These are phyloP conservation scores for Dioscorea zingiberensis DNA, from an alignment of 106 monocot genomes.

Conservation along the genomic window DNA sequence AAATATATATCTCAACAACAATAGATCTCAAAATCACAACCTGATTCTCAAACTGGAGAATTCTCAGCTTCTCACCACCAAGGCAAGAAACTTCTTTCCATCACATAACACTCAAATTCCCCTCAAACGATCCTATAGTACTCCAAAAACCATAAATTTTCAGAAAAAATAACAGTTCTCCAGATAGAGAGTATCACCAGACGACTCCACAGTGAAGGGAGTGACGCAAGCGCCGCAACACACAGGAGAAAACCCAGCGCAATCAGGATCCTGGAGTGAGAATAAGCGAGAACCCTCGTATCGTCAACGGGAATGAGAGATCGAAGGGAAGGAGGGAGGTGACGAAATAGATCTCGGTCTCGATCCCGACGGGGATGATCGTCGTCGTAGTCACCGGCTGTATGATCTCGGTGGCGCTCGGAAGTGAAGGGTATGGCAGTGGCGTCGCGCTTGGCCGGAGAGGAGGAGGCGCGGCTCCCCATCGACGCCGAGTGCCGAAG, in stretches of 20 bases:
- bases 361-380: constrained; percentile 1
- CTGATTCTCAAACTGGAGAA: background rate
- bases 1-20: too few relatives aligned
- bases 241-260: constrained; percentile 25
- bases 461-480: constrained; percentile 20
- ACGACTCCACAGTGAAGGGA: constrained; percentile 58
- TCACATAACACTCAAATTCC: background rate
- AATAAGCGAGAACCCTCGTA: constrained; percentile 13
- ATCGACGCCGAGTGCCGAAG: constrained; percentile 46
- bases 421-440: constrained; percentile 16
- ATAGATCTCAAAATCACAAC: background rate
- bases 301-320: constrained; percentile 34
- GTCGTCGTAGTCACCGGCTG: background rate
- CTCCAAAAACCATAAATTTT: background rate
- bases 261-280: constrained; percentile 20
- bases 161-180: background rate
- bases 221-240: constrained; percentile 24
- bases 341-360: constrained; percentile 14
- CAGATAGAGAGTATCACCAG: constrained; percentile 44
- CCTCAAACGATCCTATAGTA: background rate
- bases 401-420: background rate
- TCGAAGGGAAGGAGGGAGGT: constrained; percentile 19
- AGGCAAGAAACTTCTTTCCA: too few relatives aligned
- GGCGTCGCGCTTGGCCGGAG: constrained; percentile 28
- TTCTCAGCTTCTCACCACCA: background rate